Conservation (phyloP, 148 eudicot genomes). For the Chenopodium album region DNA sequence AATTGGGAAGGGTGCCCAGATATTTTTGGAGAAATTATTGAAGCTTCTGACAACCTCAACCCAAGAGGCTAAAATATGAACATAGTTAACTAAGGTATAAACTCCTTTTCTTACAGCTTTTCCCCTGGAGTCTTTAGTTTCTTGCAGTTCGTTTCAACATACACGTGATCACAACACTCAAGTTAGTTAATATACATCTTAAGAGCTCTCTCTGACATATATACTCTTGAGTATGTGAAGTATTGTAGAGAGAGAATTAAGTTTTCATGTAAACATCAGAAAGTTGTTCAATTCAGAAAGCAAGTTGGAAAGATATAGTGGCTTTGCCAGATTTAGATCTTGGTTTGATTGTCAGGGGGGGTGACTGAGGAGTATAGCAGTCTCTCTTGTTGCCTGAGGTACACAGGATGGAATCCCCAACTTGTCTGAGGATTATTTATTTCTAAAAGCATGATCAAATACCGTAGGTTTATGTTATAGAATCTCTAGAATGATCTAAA, state of each 20-base stretch:
- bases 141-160: neutral
- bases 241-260: too few species aligned
- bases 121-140: neutral
- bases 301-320: neutral
- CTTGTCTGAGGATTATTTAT: neutral
- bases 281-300: neutral
- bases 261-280: neutral
- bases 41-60: conserved; percentile 35
- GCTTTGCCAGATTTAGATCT: neutral
- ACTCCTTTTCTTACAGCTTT: neutral
- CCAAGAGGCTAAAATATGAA: conserved; percentile 28
- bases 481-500: neutral
- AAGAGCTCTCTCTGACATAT: neutral
- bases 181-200: neutral
- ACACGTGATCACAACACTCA: neutral
- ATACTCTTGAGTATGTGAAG: neutral
- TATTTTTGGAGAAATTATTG: conserved; percentile 66
- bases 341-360: neutral
- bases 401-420: neutral
- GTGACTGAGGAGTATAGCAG: neutral
- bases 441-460: neutral
- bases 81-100: conserved; percentile 35
- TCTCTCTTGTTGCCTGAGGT: neutral
- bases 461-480: neutral
- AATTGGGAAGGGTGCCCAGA: conserved; percentile 72